Evolutionary conservation across 352 stramenopile genomes (phyloP).

Genomic region (Globisporangium nodosum): DNA sequence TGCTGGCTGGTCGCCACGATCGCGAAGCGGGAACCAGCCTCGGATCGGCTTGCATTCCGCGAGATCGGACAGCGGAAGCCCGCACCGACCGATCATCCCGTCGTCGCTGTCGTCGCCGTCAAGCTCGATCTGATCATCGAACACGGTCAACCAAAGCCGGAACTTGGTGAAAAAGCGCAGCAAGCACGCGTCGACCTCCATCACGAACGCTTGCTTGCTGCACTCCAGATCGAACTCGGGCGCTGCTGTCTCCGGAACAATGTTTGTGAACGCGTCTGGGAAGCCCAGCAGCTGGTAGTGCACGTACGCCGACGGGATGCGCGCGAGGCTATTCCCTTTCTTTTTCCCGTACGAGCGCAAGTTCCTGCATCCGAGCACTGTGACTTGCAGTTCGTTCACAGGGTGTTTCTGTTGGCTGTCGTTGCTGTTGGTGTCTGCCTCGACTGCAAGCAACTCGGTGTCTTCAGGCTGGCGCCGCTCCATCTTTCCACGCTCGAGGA

Average conservation of each 20-base stretch:
- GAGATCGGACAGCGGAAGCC: conserved; percentile 61
- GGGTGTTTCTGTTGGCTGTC: conserved; percentile 12
- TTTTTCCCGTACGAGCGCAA: conserved; percentile 44
- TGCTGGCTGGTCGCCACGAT: conserved; percentile 42
- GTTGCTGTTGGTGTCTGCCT: conserved; percentile 17
- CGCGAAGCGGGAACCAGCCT: conserved; percentile 67
- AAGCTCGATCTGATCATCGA: conserved; percentile 68
- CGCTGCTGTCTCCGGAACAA: conserved; percentile 47
- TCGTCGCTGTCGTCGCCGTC: conserved; percentile 30
- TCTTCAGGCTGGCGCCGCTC: conserved; percentile 6
- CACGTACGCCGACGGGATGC: conserved; percentile 69
- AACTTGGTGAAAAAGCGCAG: conserved; percentile 84
- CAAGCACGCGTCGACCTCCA: conserved; percentile 70
- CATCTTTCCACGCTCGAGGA: conserved; percentile 29
- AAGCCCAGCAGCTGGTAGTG: conserved; percentile 90
- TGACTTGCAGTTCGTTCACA: conserved; percentile 67
- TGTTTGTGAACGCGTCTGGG: conserved; percentile 86
- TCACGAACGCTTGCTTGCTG: conserved; percentile 54
- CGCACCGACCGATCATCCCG: conserved; percentile 69
- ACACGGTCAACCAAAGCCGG: conserved; percentile 76
- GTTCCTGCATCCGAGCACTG: conserved; percentile 55
- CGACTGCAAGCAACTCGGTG: conserved; percentile 14
- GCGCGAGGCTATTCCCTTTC: conserved; percentile 22
- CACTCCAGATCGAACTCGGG: conserved; percentile 73
- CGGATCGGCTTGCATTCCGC: conserved; percentile 60